Evolutionary conservation across 2,329 filamentous ascomycete genomes (phyloP).

Genomic region (Fusarium sp.): DNA sequence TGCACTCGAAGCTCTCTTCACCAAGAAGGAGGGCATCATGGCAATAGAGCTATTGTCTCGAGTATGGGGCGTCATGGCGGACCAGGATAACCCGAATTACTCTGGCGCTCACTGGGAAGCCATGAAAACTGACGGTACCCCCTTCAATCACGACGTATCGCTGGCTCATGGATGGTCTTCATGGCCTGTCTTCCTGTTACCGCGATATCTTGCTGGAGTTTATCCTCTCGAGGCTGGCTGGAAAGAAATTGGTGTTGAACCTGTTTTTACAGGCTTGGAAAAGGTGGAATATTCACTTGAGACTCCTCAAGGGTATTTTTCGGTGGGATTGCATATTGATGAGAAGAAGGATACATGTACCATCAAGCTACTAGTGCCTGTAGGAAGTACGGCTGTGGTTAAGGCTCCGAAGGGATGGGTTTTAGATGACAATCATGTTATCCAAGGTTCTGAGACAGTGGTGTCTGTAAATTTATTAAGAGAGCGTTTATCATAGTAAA

Average conservation of each 20-base stretch:
- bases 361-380: background rate
- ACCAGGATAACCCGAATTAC: background rate
- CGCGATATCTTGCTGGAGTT: slow-evolving; percentile 2
- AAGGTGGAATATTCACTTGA: background rate
- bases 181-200: background rate
- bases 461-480: background rate
- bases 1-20: background rate
- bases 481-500: too few relatives aligned
- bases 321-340: rapidly evolving
- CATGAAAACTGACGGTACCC: background rate
- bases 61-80: slow-evolving; percentile 1
- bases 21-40: background rate
- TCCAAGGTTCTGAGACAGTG: background rate
- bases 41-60: background rate
- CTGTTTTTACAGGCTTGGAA: background rate
- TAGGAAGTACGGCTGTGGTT: background rate
- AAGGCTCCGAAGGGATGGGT: background rate
- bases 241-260: background rate
- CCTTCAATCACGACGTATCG: slow-evolving; percentile 4
- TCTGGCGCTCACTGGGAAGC: slow-evolving; percentile 14
- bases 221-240: slow-evolving; percentile 3
- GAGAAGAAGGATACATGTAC: rapidly evolving
- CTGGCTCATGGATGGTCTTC: slow-evolving; percentile 10
- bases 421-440: rapidly evolving
- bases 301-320: background rate